Base-by-base conservation (phyloP, 225 moss, liverwort and hornwort species). In the Neckera pumila region DNA sequence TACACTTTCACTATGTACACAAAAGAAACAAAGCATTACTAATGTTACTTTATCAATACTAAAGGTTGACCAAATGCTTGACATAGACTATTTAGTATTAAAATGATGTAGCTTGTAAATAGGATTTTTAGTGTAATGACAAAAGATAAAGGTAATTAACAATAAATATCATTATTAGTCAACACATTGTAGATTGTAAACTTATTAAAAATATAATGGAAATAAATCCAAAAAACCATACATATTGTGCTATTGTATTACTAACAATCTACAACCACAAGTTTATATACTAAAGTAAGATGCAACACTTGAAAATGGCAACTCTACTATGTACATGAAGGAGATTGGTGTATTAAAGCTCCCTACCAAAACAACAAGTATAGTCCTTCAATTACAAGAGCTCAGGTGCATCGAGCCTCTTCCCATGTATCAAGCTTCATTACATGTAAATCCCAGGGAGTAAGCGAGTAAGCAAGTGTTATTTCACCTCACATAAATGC, bases 361-460 rank as follows among this genome's bases (percentile, higher is more conserved):
- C 10, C 11, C n/a, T n/a, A n/a, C n/a, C n/a, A n/a, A n/a, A n/a
- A n/a, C 2, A 45, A 45, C 3, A 31, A 31, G 19, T 1, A 33
- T 20, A 33, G 3, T 75, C 12, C 9, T 49, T 33, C 33, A 75
- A 31, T 74, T 2, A 18, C 1, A 0, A 0, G 2, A 73, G 18
- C 4, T 11, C 0, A 1, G 2, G 7, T 47, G 8, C 8, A 28
- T 28, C 1, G 1, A 10, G 10, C 5, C 10, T 72, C 3, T 6
- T 10, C 3, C 17, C 12, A 18, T 47, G 2, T 31, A 75, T 33
- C 4, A 12, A 75, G 5, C 12, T 75, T 49, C 4, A 20, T 12
- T 19, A 31, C 6, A 6, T 4, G 2, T 51, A 51, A 12, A 33
- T 7, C 19, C 1, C 0, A 3, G 1, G 7, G 8, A 33, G 0